phyloP scores from a whole-genome alignment of 495 filamentous ascomycete species.

The Paragyromitra xinjiangensis region DNA sequence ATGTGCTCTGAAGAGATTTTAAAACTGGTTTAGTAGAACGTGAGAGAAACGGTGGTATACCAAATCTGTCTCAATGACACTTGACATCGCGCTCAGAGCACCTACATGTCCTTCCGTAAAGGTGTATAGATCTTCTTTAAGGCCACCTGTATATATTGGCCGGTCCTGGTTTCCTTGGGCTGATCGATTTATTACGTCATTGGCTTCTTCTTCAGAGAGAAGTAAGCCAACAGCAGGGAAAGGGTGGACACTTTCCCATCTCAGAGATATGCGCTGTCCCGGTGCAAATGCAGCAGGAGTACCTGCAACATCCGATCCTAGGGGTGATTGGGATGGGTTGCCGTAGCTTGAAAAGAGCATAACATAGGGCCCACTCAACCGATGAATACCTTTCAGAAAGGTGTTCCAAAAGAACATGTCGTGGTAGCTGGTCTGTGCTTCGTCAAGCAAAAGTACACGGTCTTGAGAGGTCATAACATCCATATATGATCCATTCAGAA shows the following conservation, averaged over 20 bases:
- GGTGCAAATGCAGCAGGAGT: not conserved
- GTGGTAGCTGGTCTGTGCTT: not conserved
- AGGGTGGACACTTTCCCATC: not conserved
- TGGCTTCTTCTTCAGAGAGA: not conserved
- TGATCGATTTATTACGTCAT: not conserved
- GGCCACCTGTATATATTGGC: not conserved
- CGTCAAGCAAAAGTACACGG: not conserved
- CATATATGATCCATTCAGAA: not conserved
- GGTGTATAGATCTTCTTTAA: not conserved
- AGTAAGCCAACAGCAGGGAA: not conserved
- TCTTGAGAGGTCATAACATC: not conserved
- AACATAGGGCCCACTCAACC: not conserved
- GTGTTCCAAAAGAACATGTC: constrained; percentile 7
- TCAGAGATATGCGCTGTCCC: not conserved
- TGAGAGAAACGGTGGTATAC: not conserved
- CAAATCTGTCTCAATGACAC: constrained; percentile 1
- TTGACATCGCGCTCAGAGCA: not conserved
- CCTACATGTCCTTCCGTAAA: not conserved
- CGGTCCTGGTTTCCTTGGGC: not conserved
- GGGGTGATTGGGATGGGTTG: not conserved
- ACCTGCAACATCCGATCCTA: not conserved
- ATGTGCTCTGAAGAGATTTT: not conserved
- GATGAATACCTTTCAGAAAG: not conserved
- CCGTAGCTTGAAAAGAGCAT: not conserved
- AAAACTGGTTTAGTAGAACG: not conserved